Conservation (phyloP, 2,329 filamentous ascomycete species). For the Coniochaeta prunicola region DNA sequence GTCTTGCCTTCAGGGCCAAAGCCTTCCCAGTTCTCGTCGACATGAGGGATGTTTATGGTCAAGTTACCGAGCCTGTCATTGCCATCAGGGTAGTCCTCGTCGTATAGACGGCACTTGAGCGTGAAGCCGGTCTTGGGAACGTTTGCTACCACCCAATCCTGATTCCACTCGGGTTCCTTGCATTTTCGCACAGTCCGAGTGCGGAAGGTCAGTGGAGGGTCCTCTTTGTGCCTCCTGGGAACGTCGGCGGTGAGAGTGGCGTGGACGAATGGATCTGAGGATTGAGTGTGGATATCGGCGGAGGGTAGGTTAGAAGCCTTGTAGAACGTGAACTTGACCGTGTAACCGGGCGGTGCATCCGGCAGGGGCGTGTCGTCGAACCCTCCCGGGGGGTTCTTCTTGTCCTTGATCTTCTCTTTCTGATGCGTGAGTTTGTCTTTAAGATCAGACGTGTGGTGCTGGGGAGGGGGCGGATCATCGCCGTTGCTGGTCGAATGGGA, state of each 20-base stretch:
- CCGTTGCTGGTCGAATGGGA: background rate
- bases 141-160: constrained; percentile 83
- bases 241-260: constrained; percentile 67
- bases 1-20: constrained; percentile 50
- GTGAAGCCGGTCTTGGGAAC: constrained; percentile 73
- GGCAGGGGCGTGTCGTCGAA: constrained; percentile 76
- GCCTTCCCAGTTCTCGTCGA: constrained; percentile 62
- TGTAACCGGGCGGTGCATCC: constrained; percentile 69
- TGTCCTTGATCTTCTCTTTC: constrained; percentile 28
- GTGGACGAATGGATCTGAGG: constrained; percentile 76
- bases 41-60: constrained; percentile 54
- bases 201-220: constrained; percentile 66
- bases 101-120: constrained; percentile 80
- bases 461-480: background rate
- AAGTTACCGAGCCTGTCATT: constrained; percentile 87
- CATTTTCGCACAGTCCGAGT: constrained; percentile 68
- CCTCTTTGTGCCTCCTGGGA: constrained; percentile 77
- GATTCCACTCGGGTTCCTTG: constrained; percentile 73
- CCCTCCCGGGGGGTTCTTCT: constrained; percentile 60
- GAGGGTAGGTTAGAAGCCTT: constrained; percentile 73
- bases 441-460: constrained; percentile 4
- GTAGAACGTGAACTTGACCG: constrained; percentile 77
- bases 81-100: constrained; percentile 80
- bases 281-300: constrained; percentile 68
- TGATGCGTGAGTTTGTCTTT: constrained; percentile 17